Evolutionary conservation across 805 yeast species (phyloP).

Genomic region (Kodamaea sagamina): DNA sequence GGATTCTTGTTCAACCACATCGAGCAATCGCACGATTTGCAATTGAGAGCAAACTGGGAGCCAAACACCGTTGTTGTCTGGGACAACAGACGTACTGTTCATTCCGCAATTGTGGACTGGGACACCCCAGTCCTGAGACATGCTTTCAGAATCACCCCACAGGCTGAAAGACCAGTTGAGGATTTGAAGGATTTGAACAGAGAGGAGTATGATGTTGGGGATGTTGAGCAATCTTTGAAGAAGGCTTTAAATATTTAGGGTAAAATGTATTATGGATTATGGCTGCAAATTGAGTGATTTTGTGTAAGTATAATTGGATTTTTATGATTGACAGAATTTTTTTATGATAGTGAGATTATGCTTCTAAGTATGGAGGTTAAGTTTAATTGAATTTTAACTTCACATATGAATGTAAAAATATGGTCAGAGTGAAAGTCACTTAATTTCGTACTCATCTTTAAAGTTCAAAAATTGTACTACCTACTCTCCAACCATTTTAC

Average conservation of each 20-base stretch:
- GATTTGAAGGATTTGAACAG: slow-evolving; percentile 40
- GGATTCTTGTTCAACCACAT: slow-evolving; percentile 35
- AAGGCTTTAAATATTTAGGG: slow-evolving; percentile 14
- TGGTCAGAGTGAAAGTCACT: no score
- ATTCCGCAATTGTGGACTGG: slow-evolving; percentile 39
- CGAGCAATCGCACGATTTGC: slow-evolving; percentile 37
- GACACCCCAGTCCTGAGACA: slow-evolving; percentile 38
- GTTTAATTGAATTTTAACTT: no score
- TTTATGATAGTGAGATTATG: no score
- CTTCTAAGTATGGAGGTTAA: no score
- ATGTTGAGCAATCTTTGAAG: slow-evolving; percentile 31
- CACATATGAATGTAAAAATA: no score
- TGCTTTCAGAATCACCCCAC: slow-evolving; percentile 39
- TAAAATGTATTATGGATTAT: not conserved
- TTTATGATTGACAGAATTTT: no score
- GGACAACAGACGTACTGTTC: slow-evolving; percentile 39
- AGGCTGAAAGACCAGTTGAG: slow-evolving; percentile 41
- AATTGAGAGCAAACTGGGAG: slow-evolving; percentile 39
- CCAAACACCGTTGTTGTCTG: slow-evolving; percentile 39
- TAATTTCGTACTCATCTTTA: no score
- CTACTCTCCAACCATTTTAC: no score
- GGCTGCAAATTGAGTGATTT: not conserved
- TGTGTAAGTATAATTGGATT: not conserved
- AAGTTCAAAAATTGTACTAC: no score
- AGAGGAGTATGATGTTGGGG: slow-evolving; percentile 37